Evolutionary conservation across 768 basidiomycete genomes (phyloP).

Genomic region (Mycena venus): DNA sequence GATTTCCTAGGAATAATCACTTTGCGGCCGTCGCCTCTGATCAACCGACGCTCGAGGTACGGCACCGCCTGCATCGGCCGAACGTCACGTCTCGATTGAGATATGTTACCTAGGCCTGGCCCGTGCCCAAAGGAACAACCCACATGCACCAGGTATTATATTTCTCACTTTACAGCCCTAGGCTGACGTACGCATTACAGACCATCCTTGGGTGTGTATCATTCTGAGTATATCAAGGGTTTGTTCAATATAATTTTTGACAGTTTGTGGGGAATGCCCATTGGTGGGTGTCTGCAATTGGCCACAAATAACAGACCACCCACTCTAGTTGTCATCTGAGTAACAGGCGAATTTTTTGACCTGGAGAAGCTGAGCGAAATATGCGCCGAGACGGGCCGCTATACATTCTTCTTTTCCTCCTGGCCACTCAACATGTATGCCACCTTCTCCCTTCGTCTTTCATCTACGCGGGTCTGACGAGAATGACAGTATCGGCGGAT

Average conservation of each 20-base stretch:
- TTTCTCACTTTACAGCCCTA: neutral
- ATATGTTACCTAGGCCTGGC: constrained; percentile 67
- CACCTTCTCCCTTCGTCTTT: neutral
- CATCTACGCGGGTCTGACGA: neutral
- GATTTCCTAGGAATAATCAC: constrained; percentile 73
- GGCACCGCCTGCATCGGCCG: constrained; percentile 13
- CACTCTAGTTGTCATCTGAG: neutral
- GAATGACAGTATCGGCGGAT: constrained; percentile 26
- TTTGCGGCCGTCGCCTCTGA: constrained; percentile 80
- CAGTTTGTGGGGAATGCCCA: constrained; percentile 82
- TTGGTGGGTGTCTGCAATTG: constrained; percentile 56
- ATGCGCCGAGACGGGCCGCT: constrained; percentile 70
- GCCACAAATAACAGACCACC: neutral
- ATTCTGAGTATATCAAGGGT: neutral
- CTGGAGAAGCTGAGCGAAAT: constrained; percentile 70
- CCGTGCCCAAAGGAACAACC: constrained; percentile 55
- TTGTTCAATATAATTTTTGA: neutral
- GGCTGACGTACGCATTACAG: constrained; percentile 44
- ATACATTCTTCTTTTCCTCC: constrained; percentile 83
- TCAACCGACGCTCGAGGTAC: constrained; percentile 74
- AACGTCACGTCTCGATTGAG: constrained; percentile 22
- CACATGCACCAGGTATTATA: constrained; percentile 69
- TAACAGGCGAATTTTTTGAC: constrained; percentile 78
- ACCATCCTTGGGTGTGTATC: constrained; percentile 69
- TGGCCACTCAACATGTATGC: constrained; percentile 82